Conservation (phyloP, 148 eudicot genomes). For the Rhododendron simsii region DNA sequence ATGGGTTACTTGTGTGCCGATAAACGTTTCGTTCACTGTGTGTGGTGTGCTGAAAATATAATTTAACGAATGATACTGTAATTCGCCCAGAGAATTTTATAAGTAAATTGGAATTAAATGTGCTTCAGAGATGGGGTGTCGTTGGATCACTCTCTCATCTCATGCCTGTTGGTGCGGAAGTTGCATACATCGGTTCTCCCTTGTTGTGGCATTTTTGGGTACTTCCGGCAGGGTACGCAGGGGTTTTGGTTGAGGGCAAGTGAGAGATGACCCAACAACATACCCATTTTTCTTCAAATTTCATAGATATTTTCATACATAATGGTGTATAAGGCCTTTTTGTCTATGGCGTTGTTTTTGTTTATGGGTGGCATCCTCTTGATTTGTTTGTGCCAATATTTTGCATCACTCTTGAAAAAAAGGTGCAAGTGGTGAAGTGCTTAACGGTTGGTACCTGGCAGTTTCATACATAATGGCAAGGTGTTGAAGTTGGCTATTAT, state of each 20-base stretch:
- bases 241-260: neutral
- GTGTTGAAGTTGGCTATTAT: neutral
- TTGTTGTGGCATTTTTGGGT: neutral
- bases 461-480: neutral
- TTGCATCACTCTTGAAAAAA: neutral
- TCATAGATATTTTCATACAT: neutral
- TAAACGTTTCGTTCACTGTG: neutral
- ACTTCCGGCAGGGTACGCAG: neutral
- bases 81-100: neutral
- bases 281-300: neutral
- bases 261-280: neutral
- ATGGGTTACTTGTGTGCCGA: neutral
- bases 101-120: neutral
- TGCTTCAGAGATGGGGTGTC: neutral
- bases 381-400: neutral
- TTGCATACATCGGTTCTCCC: neutral
- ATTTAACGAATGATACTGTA: neutral
- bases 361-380: neutral
- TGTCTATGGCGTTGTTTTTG: neutral
- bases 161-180: neutral
- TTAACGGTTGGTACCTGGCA: neutral
- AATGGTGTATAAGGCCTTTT: neutral
- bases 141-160: neutral
- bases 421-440: neutral
- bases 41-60: neutral